phyloP scores from a whole-genome alignment of 768 basidiomycete genomes.

The Cystobasidium tubakii region DNA sequence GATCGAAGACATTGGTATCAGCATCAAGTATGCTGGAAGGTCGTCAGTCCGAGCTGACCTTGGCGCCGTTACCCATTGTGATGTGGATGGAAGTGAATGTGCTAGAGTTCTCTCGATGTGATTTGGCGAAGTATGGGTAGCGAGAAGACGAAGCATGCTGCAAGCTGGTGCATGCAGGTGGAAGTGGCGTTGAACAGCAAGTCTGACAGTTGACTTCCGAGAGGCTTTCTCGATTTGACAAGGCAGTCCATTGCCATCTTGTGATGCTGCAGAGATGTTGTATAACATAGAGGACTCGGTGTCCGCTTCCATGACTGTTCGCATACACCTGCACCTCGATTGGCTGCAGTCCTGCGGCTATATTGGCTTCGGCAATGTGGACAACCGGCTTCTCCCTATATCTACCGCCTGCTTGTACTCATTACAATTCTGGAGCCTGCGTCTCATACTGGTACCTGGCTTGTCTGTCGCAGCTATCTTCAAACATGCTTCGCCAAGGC shows the following conservation, averaged over 20 bases:
- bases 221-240: no score
- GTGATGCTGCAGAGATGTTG: no score
- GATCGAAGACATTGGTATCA: background rate
- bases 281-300: no score
- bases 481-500: background rate
- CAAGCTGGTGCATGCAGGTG: no score
- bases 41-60: background rate
- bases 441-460: no score
- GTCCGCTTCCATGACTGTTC: no score
- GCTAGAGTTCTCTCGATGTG: no score
- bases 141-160: background rate
- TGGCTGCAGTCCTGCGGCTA: background rate
- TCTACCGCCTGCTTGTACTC: background rate
- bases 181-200: no score
- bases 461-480: background rate
- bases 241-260: no score
- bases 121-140: background rate
- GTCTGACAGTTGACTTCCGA: no score
- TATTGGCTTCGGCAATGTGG: background rate
- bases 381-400: background rate
- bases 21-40: background rate
- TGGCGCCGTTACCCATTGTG: constrained; percentile 37
- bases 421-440: no score
- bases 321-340: background rate
- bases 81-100: background rate